Conservation (phyloP, 2,329 filamentous ascomycete species). For the Colletotrichum orchidophilum region DNA sequence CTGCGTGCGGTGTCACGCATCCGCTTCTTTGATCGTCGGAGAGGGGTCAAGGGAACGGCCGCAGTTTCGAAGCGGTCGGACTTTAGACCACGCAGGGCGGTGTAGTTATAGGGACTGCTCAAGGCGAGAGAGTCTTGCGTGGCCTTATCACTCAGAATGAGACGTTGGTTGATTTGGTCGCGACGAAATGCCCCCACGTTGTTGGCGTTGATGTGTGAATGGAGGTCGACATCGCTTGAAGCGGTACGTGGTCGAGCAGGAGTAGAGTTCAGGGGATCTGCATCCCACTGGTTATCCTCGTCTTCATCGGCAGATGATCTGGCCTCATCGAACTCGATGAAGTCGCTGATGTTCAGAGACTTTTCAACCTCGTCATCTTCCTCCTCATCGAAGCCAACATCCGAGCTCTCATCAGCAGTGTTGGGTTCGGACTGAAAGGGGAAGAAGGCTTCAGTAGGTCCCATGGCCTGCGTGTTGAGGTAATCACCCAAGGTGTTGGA, state of each 20-base stretch:
- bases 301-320: conserved; percentile 69
- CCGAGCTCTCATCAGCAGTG: conserved; percentile 59
- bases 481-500: conserved; percentile 65
- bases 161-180: conserved; percentile 70
- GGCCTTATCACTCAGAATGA: conserved; percentile 68
- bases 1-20: conserved; percentile 57
- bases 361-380: conserved; percentile 73
- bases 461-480: conserved; percentile 72
- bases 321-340: conserved; percentile 73
- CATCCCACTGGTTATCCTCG: conserved; percentile 58
- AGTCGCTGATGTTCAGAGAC: conserved; percentile 74
- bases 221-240: conserved; percentile 55
- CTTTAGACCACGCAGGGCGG: conserved; percentile 70
- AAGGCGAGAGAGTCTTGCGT: conserved; percentile 71
- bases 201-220: conserved; percentile 70
- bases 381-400: conserved; percentile 56
- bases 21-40: conserved; percentile 65
- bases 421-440: conserved; percentile 71
- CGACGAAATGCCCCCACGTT: conserved; percentile 83
- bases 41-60: conserved; percentile 73
- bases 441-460: conserved; percentile 80
- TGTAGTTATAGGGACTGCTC: conserved; percentile 67
- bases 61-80: conserved; percentile 73
- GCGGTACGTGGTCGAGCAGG: conserved; percentile 60
- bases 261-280: conserved; percentile 61